phyloP scores from a whole-genome alignment of 108 stramenopile species.

The Cyclotella atomus region DNA sequence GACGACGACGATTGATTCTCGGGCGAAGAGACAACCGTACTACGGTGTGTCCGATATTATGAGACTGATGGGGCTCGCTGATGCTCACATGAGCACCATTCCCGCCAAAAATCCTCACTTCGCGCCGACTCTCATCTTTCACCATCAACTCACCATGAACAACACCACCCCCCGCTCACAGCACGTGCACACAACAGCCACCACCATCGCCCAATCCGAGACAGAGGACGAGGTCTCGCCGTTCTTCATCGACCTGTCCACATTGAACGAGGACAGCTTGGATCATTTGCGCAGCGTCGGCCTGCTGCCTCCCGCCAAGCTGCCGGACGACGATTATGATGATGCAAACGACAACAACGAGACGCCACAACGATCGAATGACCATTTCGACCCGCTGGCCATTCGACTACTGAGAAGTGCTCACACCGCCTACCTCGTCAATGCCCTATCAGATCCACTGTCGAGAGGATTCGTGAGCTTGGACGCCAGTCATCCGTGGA shows the following conservation, averaged over 20 bases:
- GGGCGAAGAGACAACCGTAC: too few species aligned
- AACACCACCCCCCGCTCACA: neutral
- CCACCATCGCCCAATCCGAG: constrained; percentile 55
- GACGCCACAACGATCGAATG: neutral
- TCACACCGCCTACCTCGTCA: constrained; percentile 53
- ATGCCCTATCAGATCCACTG: constrained; percentile 35
- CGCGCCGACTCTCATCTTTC: too few species aligned
- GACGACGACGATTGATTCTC: too few species aligned
- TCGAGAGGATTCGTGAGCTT: constrained; percentile 77
- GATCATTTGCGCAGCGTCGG: constrained; percentile 69
- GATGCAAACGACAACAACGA: constrained; percentile 1
- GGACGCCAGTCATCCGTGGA: constrained; percentile 97
- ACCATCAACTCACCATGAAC: neutral
- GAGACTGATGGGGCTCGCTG: too few species aligned
- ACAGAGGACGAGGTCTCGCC: constrained; percentile 81
- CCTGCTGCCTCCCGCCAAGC: constrained; percentile 37
- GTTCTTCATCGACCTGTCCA: constrained; percentile 72
- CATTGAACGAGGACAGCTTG: constrained; percentile 48
- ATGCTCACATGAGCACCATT: too few species aligned
- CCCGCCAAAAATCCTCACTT: too few species aligned
- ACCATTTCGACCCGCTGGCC: constrained; percentile 22
- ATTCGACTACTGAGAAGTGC: constrained; percentile 54
- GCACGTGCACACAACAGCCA: constrained; percentile 35
- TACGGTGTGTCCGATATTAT: too few species aligned
- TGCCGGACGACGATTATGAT: neutral